These are phyloP conservation scores for Moesziomyces sp. DNA, from an alignment of 1,284 basidiomycete genomes.

Conservation along the genomic window DNA sequence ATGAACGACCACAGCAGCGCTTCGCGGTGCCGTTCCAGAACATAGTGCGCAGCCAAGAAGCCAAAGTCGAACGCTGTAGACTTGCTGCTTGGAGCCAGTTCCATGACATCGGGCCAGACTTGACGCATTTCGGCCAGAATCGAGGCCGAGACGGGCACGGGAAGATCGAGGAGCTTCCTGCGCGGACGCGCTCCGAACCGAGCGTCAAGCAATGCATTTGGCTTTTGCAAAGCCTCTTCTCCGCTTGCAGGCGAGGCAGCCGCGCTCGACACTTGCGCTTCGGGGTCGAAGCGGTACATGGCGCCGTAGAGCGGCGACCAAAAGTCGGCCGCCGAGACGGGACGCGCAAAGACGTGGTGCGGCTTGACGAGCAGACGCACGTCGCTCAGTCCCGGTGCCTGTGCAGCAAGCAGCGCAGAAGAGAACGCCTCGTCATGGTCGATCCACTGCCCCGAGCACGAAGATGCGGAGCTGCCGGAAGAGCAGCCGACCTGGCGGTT, in stretches of 20 bases:
- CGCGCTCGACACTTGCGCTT: neutral
- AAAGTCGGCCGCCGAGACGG: constrained; percentile 33
- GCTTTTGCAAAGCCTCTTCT: constrained; percentile 3
- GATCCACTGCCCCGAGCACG: neutral
- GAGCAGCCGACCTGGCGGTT: constrained; percentile 25
- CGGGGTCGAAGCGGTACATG: constrained; percentile 9
- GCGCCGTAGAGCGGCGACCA: constrained; percentile 33
- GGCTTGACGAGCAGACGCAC: constrained; percentile 18
- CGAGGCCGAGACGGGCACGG: constrained; percentile 14
- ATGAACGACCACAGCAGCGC: constrained; percentile 40
- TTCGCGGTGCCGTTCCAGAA: constrained; percentile 20
- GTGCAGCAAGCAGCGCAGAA: constrained; percentile 12
- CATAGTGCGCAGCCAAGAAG: constrained; percentile 26
- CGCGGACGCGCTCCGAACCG: constrained; percentile 15
- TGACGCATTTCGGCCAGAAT: constrained; percentile 10
- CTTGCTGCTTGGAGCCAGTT: neutral
- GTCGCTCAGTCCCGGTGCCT: constrained; percentile 9
- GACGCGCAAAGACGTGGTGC: constrained; percentile 21
- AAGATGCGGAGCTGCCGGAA: too few species aligned
- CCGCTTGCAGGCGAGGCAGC: neutral
- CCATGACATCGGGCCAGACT: constrained; percentile 14
- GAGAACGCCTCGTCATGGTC: neutral
- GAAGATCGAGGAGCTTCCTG: constrained; percentile 29
- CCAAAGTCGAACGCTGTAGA: constrained; percentile 3
- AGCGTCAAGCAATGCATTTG: constrained; percentile 11